Conservation (phyloP, 805 yeast species). For the Candida golubevii region DNA sequence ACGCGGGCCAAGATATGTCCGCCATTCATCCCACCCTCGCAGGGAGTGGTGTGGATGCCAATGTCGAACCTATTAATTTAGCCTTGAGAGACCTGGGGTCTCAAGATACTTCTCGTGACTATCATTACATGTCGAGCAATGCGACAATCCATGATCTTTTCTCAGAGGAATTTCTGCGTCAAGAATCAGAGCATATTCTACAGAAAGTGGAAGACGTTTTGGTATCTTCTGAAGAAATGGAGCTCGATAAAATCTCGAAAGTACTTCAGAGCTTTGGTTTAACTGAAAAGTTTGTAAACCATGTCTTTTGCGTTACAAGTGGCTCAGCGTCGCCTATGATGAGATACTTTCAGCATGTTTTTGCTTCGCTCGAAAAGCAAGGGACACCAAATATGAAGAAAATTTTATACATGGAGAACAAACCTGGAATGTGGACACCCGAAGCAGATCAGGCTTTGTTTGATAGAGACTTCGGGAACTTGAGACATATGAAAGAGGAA, state of each 20-base stretch:
- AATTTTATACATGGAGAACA: constrained; percentile 8
- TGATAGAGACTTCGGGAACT: constrained; percentile 5
- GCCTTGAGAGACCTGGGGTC: constrained; percentile 7
- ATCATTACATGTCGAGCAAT: constrained; percentile 10
- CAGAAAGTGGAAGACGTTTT: constrained; percentile 6
- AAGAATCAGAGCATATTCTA: constrained; percentile 8
- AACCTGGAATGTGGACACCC: constrained; percentile 17
- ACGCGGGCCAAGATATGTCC: constrained; percentile 4
- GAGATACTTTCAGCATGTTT: constrained; percentile 9
- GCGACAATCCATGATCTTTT: constrained; percentile 12
- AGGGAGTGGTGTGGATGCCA: constrained; percentile 10
- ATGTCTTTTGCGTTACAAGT: constrained; percentile 16
- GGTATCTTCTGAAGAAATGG: constrained; percentile 6
- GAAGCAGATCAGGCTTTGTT: constrained; percentile 14
- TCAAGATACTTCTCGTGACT: constrained; percentile 1
- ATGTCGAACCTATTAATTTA: constrained; percentile 9
- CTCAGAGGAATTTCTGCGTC: constrained; percentile 7
- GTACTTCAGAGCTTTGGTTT: constrained; percentile 13
- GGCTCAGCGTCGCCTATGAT: constrained; percentile 14
- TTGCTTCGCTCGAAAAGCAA: constrained; percentile 5
- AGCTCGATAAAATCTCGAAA: constrained; percentile 10
- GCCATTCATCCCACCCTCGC: constrained; percentile 17
- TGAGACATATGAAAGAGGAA: constrained; percentile 10
- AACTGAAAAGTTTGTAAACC: constrained; percentile 14
- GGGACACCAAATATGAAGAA: constrained; percentile 2